These are phyloP conservation scores for Saturnispora quitensis DNA, from an alignment of 805 yeast species.

Conservation along the genomic window DNA sequence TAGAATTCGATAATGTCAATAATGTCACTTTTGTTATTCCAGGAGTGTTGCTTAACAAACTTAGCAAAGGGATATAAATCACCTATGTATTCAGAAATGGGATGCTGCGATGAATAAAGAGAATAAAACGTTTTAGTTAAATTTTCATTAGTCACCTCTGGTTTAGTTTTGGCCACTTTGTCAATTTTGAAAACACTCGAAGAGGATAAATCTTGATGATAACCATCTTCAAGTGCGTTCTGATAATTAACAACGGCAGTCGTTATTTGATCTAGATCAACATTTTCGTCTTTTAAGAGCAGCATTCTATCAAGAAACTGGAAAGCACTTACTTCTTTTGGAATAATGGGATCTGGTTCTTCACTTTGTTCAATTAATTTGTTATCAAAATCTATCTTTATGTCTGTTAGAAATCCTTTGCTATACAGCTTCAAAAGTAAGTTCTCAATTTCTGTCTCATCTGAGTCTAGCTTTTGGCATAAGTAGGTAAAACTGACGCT, in stretches of 20 bases:
- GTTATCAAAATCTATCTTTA: constrained; percentile 22
- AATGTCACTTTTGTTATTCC: background rate
- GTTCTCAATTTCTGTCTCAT: constrained; percentile 14
- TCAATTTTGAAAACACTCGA: background rate
- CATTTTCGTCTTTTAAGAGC: background rate
- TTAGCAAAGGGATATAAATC: background rate
- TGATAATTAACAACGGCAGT: background rate
- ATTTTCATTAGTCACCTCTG: background rate
- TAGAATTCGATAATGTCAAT: background rate
- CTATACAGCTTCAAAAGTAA: constrained; percentile 20
- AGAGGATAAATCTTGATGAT: background rate
- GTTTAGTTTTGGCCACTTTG: background rate
- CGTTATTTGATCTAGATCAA: background rate
- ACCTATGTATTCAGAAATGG: background rate
- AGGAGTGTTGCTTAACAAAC: background rate
- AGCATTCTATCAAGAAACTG: constrained; percentile 1
- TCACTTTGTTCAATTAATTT: constrained; percentile 12
- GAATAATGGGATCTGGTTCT: background rate
- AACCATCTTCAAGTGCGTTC: background rate
- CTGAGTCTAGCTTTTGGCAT: constrained; percentile 15
- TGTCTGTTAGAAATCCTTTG: constrained; percentile 18
- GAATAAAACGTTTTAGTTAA: background rate
- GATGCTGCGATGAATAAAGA: background rate
- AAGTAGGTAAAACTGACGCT: constrained; percentile 18
- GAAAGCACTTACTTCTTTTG: background rate